Evolutionary conservation across 2,329 filamentous ascomycete genomes (phyloP), one percentile per base, ranked within the genome.

Genomic region (Amesomyces nigricolor): DNA sequence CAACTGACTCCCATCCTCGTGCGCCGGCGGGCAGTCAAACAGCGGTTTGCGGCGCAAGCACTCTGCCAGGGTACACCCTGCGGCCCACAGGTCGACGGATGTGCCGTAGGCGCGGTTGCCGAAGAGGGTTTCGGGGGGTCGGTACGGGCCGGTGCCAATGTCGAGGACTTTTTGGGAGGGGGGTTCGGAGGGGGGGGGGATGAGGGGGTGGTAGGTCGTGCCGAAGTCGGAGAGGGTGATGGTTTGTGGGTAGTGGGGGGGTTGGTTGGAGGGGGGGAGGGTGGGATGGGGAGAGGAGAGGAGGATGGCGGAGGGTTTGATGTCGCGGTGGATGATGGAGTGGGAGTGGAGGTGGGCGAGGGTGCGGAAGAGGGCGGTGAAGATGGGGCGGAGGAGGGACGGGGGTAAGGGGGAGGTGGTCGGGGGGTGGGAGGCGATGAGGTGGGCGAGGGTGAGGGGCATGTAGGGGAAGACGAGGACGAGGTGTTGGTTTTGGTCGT

Each of bases 261-360:
- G 17, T 19, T 19, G 17, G 17, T 19, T 19, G 17, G 17, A 19
- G 13, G 81, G 3, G 73, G 72, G 30, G 75, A 71, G 7, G 80
- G 76, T 51, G 80, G 65, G 8, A 77, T 69, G 0, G 79, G 73
- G 22, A 0, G 85, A 82, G 42, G 79, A 74, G 45, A 96, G 78
- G 8, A 96, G 76, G 37, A 99, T 79, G 51, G 96, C 95, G 0
- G 90, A 91, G 0, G 94, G 94, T 67, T 99, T 99, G 67, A 99
- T 75, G 67, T 99, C 94, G 54, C 94, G 85, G 69, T 99, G 94
- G 53, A 99, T 87, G 56, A 99, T 91, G 7, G 83, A 87, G 22
- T 82, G 73, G 7, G 70, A 63, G 68, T 99, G 94, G 2, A 96
- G 75, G 63, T 88, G 79, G 2, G 73, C 73, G 2, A 99, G 78